These are phyloP conservation scores for Lentithecium fluviatile DNA, from an alignment of 495 filamentous ascomycete species.

Conservation along the genomic window DNA sequence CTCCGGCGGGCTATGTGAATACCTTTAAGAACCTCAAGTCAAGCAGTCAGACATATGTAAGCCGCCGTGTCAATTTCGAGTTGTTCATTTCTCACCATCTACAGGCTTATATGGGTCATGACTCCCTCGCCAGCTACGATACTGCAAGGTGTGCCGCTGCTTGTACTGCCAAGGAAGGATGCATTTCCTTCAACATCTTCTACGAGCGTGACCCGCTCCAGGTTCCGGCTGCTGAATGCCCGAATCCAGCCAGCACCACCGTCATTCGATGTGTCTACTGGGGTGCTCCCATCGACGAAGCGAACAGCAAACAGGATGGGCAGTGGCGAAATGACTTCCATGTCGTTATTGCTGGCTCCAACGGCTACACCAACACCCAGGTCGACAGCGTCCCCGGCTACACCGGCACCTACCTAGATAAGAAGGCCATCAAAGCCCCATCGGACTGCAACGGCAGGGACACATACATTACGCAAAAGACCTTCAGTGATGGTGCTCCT, in stretches of 20 bases:
- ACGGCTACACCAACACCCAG: constrained; percentile 4
- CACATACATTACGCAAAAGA: too few species aligned
- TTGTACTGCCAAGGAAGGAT: constrained; percentile 7
- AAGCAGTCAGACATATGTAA: too few species aligned
- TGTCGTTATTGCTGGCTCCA: constrained; percentile 25
- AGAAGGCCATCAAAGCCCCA: too few species aligned
- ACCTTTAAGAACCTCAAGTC: constrained; percentile 16
- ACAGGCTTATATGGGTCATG: constrained; percentile 19
- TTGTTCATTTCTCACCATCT: too few species aligned
- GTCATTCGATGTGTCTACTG: constrained; percentile 24
- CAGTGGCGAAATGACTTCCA: constrained; percentile 28
- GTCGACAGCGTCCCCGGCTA: too few species aligned
- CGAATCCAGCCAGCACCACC: constrained; percentile 19
- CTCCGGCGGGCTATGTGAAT: constrained; percentile 9
- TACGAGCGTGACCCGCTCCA: constrained; percentile 8
- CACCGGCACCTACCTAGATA: too few species aligned
- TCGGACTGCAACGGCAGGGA: too few species aligned
- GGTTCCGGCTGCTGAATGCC: constrained; percentile 3
- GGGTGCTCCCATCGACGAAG: constrained; percentile 1
- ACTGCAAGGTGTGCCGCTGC: neutral
- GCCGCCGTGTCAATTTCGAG: constrained; percentile 6
- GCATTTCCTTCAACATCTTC: constrained; percentile 21
- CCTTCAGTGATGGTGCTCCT: too few species aligned
- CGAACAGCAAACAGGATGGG: constrained; percentile 13
- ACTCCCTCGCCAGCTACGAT: constrained; percentile 6